Conservation (phyloP, 768 basidiomycete genomes). For the Dacryopinax spathularia region DNA sequence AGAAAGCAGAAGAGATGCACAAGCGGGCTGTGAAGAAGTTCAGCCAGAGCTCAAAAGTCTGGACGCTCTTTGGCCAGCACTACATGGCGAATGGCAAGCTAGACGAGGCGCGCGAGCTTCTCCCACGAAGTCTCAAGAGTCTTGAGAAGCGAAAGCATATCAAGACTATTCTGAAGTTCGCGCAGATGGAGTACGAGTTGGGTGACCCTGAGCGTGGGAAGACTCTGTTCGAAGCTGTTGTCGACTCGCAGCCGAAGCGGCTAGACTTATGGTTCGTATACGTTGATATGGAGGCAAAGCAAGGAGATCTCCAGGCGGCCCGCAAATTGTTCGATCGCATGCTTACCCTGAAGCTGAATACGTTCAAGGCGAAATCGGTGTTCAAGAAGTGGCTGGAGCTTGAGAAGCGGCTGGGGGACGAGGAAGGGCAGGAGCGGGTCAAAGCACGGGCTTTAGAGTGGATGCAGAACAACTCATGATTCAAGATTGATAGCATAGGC, state of each 20-base stretch:
- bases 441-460: slow-evolving; percentile 87
- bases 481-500: not conserved
- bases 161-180: slow-evolving; percentile 90
- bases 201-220: slow-evolving; percentile 91
- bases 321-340: slow-evolving; percentile 83
- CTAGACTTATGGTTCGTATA: slow-evolving; percentile 95
- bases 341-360: slow-evolving; percentile 73
- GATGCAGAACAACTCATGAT: slow-evolving; percentile 39
- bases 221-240: slow-evolving; percentile 90
- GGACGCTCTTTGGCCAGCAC: slow-evolving; percentile 78
- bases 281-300: slow-evolving; percentile 85
- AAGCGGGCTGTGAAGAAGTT: slow-evolving; percentile 88
- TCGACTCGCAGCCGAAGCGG: slow-evolving; percentile 89
- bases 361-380: slow-evolving; percentile 86
- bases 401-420: slow-evolving; percentile 76
- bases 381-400: slow-evolving; percentile 97
- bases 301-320: slow-evolving; percentile 62
- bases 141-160: slow-evolving; percentile 89
- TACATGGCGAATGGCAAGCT: slow-evolving; percentile 57
- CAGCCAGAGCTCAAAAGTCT: slow-evolving; percentile 80
- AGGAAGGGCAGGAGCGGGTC: slow-evolving; percentile 60
- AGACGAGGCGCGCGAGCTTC: slow-evolving; percentile 69
- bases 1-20: slow-evolving; percentile 90
- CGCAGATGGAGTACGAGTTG: slow-evolving; percentile 84
- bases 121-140: slow-evolving; percentile 78